phyloP scores from a whole-genome alignment of 768 basidiomycete species.

The Termitomyces sp. region DNA sequence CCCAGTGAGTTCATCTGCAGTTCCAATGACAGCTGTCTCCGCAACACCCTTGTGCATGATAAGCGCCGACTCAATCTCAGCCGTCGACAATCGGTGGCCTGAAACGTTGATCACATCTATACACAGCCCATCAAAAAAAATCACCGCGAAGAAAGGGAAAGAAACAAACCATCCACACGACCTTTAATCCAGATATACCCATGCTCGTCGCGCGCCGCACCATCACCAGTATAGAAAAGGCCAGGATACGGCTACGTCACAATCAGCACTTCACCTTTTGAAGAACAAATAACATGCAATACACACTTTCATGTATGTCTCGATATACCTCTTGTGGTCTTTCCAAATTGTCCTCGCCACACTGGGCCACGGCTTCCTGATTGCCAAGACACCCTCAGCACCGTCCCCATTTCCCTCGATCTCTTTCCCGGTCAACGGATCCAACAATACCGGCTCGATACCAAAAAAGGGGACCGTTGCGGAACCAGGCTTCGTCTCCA shows the following conservation, averaged over 20 bases:
- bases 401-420: conserved; percentile 77
- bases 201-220: conserved; percentile 88
- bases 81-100: conserved; percentile 93
- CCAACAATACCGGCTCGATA: conserved; percentile 82
- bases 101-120: conserved; percentile 96
- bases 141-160: not conserved
- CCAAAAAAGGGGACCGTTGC: conserved; percentile 99
- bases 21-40: conserved; percentile 92
- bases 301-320: conserved; percentile 43
- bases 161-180: conserved; percentile 73
- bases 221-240: conserved; percentile 95
- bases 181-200: conserved; percentile 99
- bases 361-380: conserved; percentile 90
- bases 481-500: conserved; percentile 92
- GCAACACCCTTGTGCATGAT: conserved; percentile 94
- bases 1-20: conserved; percentile 82
- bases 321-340: conserved; percentile 80
- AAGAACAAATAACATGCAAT: not conserved
- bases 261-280: not conserved
- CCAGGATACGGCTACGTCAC: conserved; percentile 69
- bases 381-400: conserved; percentile 86
- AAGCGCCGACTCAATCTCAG: conserved; percentile 95
- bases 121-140: not conserved
- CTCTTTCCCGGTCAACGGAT: conserved; percentile 73
- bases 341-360: conserved; percentile 89